Evolutionary conservation across 1,284 basidiomycete species (phyloP).

Genomic region (Irpex rosettiformis): DNA sequence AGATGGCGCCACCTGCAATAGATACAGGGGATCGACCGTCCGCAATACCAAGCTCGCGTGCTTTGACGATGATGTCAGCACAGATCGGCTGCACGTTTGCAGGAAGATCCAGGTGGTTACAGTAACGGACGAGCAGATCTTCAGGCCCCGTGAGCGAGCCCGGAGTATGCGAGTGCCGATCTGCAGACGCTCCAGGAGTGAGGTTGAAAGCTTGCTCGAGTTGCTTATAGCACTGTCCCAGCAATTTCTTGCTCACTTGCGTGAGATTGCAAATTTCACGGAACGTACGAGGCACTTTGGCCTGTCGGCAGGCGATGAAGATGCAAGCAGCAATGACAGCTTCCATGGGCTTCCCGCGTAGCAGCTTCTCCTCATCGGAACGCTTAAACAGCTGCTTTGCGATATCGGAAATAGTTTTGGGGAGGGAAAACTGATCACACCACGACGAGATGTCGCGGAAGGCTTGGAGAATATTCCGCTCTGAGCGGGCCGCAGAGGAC

Average conservation of each 20-base stretch:
- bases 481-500: slow-evolving; percentile 72
- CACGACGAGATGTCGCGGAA: slow-evolving; percentile 91
- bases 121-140: slow-evolving; percentile 89
- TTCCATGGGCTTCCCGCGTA: slow-evolving; percentile 89
- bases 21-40: slow-evolving; percentile 95
- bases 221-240: slow-evolving; percentile 94
- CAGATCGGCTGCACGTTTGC: slow-evolving; percentile 81
- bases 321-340: slow-evolving; percentile 97
- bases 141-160: slow-evolving; percentile 64
- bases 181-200: slow-evolving; percentile 59
- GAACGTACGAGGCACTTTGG: slow-evolving; percentile 92
- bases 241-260: slow-evolving; percentile 91
- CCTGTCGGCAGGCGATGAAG: slow-evolving; percentile 95
- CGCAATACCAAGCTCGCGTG: slow-evolving; percentile 82
- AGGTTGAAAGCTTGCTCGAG: slow-evolving; percentile 92
- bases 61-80: slow-evolving; percentile 80
- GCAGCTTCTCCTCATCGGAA: slow-evolving; percentile 91
- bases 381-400: slow-evolving; percentile 97
- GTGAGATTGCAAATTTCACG: slow-evolving; percentile 94
- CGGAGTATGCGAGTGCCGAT: slow-evolving; percentile 33
- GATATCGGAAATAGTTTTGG: slow-evolving; percentile 93
- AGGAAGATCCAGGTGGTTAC: slow-evolving; percentile 90
- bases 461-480: slow-evolving; percentile 82
- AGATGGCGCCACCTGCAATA: slow-evolving; percentile 94
- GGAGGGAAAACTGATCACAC: slow-evolving; percentile 94